Evolutionary conservation across 2,329 filamentous ascomycete species (phyloP).

Genomic region (Waltergamsia citrina): DNA sequence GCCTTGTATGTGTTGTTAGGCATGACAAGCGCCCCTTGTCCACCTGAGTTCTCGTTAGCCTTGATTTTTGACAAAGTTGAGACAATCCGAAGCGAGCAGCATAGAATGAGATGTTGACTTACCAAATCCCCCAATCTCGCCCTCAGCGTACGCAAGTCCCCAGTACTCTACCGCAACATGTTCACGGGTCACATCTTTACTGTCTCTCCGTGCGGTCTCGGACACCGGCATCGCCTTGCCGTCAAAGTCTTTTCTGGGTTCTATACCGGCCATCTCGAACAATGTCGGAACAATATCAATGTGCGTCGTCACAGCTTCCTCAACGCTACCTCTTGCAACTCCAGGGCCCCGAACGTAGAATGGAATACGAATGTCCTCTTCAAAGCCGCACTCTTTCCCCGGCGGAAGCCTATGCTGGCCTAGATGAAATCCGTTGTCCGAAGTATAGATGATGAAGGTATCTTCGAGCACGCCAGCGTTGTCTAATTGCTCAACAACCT

Average conservation of each 20-base stretch:
- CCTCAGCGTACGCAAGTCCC: conserved; percentile 24
- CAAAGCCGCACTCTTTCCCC: conserved; percentile 39
- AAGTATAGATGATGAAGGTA: conserved; percentile 41
- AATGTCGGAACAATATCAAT: conserved; percentile 47
- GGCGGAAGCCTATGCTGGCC: conserved; percentile 40
- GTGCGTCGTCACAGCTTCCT: conserved; percentile 35
- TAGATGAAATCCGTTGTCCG: conserved; percentile 44
- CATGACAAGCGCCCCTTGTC: conserved; percentile 4
- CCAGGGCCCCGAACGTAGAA: conserved; percentile 38
- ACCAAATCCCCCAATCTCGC: conserved; percentile 8
- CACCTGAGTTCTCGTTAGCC: conserved; percentile 2
- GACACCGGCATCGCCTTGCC: too few species aligned
- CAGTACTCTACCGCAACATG: conserved; percentile 44
- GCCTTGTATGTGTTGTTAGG: conserved; percentile 43
- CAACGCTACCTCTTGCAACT: conserved; percentile 22
- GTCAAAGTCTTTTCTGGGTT: conserved; percentile 6
- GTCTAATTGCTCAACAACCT: conserved; percentile 22
- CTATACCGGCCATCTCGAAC: conserved; percentile 21
- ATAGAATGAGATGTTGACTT: neutral
- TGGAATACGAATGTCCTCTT: conserved; percentile 41
- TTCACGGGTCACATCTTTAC: too few species aligned
- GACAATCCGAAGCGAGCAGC: too few species aligned
- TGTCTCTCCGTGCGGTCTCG: too few species aligned
- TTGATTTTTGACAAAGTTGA: too few species aligned
- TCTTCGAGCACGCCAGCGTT: conserved; percentile 21